Base-by-base conservation (phyloP, 1,284 basidiomycete species). In the Gomphus bonarii region DNA sequence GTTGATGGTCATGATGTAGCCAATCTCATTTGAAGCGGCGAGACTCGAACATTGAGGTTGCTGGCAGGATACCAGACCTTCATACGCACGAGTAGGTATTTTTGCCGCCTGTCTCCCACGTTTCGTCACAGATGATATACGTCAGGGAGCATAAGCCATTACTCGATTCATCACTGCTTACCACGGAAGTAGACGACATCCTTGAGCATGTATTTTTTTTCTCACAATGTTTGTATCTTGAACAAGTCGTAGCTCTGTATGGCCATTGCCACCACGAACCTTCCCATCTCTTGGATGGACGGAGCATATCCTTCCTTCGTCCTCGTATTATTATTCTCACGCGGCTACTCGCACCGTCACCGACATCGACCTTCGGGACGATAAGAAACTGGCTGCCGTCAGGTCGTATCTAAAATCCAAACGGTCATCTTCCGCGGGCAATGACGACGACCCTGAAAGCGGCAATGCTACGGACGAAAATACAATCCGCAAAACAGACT, bases 281-380 rank as follows among this genome's bases (percentile, higher is more conserved):
- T 65, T 69, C 54, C 64, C 66, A 47, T 62, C 66, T 7, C 69
- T 73, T 11, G 79, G 79, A 8, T 89, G 87, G 86, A 73, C 76
- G 46, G 82, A 84, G 64, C 80, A 84, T 65, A 71, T 76, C 9
- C 77, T 89, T 11, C 86, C 87, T 0, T 84, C 88, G 63, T 78
- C 78, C 18, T 70, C 76, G 3, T 70, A 75, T 38, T 89, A 89
- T 68, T 89, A 81, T 63, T 75, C 78, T 42, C 82, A 88, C 62
- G 75, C 77, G 3, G 76, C 73, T 7, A 68, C 74, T 47, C 77
- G 74, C 42, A 72, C 82, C 53, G 79, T 79, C 20, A 84, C 84
- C 14, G 86, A 89, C 64, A 69, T 82, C 50, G 79, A 87, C 61
- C 66, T 89, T 51, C 75, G 81, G 40, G 72, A 71, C 50, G 62